Evolutionary conservation across 2,329 filamentous ascomycete species (phyloP).

Genomic region (Colletotrichum sp.): DNA sequence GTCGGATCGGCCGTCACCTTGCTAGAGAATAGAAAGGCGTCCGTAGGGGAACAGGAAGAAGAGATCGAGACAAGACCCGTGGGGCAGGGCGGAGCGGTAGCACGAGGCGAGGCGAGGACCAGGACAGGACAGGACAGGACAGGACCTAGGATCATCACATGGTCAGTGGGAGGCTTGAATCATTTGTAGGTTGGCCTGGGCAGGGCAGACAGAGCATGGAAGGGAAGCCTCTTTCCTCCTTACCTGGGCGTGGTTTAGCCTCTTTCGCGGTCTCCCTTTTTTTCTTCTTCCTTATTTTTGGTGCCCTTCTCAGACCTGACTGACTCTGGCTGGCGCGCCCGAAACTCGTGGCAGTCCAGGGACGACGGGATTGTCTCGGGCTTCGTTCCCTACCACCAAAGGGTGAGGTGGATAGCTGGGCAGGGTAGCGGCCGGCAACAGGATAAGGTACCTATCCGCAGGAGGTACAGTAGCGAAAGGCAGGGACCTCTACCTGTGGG

Average conservation of each 20-base stretch:
- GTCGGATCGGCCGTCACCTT: background rate
- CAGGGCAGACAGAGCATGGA: background rate
- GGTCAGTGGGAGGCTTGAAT: slow-evolving; percentile 14
- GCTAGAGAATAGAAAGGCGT: background rate
- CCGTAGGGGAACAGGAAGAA: background rate
- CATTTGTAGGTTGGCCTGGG: background rate
- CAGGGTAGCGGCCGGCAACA: background rate
- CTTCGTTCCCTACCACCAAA: slow-evolving; percentile 1
- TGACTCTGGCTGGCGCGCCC: slow-evolving; percentile 13
- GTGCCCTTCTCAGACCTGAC: slow-evolving; percentile 11
- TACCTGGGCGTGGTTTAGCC: background rate
- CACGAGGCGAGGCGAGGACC: background rate
- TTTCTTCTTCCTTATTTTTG: background rate
- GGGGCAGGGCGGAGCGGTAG: background rate
- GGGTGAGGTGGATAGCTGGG: background rate
- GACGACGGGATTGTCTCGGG: slow-evolving; percentile 14
- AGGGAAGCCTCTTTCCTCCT: slow-evolving; percentile 1
- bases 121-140: background rate
- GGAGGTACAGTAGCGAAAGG: background rate
- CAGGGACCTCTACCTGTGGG: background rate
- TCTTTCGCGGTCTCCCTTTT: slow-evolving; percentile 2
- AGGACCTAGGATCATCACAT: slow-evolving; percentile 5
- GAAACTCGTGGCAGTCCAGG: slow-evolving; percentile 2
- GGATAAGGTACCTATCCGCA: background rate
- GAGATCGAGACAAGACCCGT: background rate